phyloP scores from a whole-genome alignment of 768 basidiomycete genomes.

The Phaeolepiota aurea region DNA sequence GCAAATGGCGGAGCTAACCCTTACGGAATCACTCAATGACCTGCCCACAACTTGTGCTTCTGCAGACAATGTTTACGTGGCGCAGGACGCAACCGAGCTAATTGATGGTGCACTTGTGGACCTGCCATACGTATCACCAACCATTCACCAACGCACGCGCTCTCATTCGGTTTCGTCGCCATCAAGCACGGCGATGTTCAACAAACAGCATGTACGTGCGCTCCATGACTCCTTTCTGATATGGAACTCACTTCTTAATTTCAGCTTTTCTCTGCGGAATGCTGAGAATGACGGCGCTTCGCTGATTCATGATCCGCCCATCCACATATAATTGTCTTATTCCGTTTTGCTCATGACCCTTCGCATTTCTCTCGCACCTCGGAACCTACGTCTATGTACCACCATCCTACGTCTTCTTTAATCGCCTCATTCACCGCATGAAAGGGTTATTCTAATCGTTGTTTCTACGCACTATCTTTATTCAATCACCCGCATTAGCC shows the following conservation, averaged over 20 bases:
- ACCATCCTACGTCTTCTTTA: constrained; percentile 4
- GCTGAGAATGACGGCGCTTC: too few relatives aligned
- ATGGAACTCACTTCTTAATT: background rate
- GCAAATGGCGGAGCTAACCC: too few relatives aligned
- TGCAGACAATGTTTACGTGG: too few relatives aligned
- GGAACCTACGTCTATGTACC: constrained; percentile 8
- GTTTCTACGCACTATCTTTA: too few relatives aligned
- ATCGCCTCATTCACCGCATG: too few relatives aligned
- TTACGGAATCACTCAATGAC: too few relatives aligned
- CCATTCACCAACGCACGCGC: background rate
- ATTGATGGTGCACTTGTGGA: background rate
- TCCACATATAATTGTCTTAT: background rate
- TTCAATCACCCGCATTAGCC: too few relatives aligned
- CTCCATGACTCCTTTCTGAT: background rate
- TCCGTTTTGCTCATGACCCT: constrained; percentile 17
- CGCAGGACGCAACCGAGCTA: too few relatives aligned
- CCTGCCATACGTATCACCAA: background rate
- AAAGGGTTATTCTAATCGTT: too few relatives aligned
- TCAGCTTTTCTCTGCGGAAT: background rate
- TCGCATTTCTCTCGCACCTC: constrained; percentile 15
- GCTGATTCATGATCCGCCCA: too few relatives aligned
- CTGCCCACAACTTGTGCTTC: too few relatives aligned
- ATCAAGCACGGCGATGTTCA: background rate
- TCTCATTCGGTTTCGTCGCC: background rate
- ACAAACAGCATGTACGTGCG: background rate